Evolutionary conservation across 148 eudicot genomes (phyloP).

Genomic region (Fagopyrum homotropicum): DNA sequence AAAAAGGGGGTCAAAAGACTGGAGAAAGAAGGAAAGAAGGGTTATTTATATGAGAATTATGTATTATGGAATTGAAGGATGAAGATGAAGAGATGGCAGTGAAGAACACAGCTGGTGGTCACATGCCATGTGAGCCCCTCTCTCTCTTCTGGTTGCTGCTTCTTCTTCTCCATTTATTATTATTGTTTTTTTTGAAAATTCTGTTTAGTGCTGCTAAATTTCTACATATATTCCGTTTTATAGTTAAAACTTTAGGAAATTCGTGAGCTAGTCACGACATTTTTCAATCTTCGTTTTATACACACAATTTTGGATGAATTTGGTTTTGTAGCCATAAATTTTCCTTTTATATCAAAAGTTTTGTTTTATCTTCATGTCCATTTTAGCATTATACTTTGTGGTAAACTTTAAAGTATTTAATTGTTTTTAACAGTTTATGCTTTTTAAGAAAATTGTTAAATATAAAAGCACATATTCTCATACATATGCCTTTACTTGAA

Average conservation of each 20-base stretch:
- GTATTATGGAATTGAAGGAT: background rate
- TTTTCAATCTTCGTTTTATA: too few species aligned
- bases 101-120: conserved; percentile 49
- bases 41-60: conserved; percentile 26
- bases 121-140: conserved; percentile 72
- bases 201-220: background rate
- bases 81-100: conserved; percentile 17
- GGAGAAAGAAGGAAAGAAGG: conserved; percentile 24
- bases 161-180: background rate
- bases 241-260: background rate
- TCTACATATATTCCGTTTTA: background rate
- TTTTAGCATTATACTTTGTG: too few species aligned
- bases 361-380: too few species aligned
- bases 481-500: too few species aligned
- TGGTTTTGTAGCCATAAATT: too few species aligned
- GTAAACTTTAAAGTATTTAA: too few species aligned
- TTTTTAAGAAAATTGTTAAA: too few species aligned
- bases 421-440: too few species aligned
- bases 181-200: background rate
- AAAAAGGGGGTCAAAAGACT: conserved; percentile 32
- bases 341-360: too few species aligned
- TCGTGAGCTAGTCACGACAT: too few species aligned
- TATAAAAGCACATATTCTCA: too few species aligned
- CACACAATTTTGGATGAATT: too few species aligned
- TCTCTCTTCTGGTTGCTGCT: conserved; percentile 10